Evolutionary conservation across 2,329 filamentous ascomycete genomes (phyloP), one percentile per base, ranked within the genome.

Genomic region (Akanthomyces uredinophilus): DNA sequence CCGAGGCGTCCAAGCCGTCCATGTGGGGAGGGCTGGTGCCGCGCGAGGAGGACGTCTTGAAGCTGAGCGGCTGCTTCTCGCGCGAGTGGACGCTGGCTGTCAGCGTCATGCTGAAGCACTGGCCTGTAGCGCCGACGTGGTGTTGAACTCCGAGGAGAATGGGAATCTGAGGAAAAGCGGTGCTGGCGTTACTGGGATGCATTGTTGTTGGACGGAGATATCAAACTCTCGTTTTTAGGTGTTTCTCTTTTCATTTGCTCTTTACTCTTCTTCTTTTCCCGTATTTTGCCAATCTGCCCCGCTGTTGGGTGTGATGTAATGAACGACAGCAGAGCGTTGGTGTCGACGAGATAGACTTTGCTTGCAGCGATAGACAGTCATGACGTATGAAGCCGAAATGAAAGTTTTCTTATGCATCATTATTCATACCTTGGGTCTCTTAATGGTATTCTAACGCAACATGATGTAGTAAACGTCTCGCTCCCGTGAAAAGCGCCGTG

Each of bases 21-120:
- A 92, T 91, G 87, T 92, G 89, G 89, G 88, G 83, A 52, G 83
- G 80, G 1, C 78, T 78, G 39, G 72, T 76, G 29, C 88, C 89
- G 0, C 77, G 81, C 1, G 70, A 77, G 1, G 81, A 83, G 1
- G 83, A 87, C 62, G 78, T 85, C 1, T 74, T 80, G 5, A 81
- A 86, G 71, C 79, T 92, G 37, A 79, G 85, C 1, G 78, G 76
- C 41, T 87, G 84, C 60, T 89, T 90, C 69, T 79, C 83, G 66
- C 78, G 78, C 27, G 88, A 91, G 72, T 92, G 89, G 89, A 83
- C 78, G 35, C 77, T 77, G 65, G 89, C 87, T 1, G 74, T 91
- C 29, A 76, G 81, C 41, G 83, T 83, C 61, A 86, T 92, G 85
- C 75, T 92, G 64, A 76, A 84, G 61, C 87, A 91, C 70, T 92